Conservation (phyloP, 1,284 basidiomycete species). For the Trametes sp. region DNA sequence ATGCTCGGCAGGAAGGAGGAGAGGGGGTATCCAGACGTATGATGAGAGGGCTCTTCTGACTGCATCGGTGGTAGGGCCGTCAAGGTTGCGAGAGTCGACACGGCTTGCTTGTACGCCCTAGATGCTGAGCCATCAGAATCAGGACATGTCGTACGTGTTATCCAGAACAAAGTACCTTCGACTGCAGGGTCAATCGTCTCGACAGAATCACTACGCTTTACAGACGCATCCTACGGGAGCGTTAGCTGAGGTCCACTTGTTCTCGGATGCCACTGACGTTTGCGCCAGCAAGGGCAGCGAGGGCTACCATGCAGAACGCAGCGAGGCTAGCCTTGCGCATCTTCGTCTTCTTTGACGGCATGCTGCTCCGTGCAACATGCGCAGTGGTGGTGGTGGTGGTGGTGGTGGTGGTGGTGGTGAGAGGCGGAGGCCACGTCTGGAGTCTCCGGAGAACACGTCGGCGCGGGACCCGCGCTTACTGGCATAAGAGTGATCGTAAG, state of each 20-base stretch:
- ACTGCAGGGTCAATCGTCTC: constrained; percentile 34
- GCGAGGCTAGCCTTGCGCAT: constrained; percentile 40
- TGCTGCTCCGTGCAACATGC: background rate
- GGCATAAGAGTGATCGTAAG: background rate
- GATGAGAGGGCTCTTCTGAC: constrained; percentile 57
- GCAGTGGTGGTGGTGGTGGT: background rate
- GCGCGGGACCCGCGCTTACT: background rate
- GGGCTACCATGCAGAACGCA: constrained; percentile 39
- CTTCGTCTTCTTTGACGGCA: constrained; percentile 18
- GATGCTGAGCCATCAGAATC: constrained; percentile 52
- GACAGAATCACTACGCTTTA: constrained; percentile 8
- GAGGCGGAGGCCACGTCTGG: background rate
- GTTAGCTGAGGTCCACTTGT: background rate
- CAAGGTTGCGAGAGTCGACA: constrained; percentile 66
- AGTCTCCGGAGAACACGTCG: too few relatives aligned
- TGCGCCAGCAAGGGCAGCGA: constrained; percentile 35
- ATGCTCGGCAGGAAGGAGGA: constrained; percentile 69
- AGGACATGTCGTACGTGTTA: constrained; percentile 15
- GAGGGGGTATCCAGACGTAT: constrained; percentile 59
- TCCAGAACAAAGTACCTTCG: constrained; percentile 33
- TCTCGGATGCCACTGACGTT: constrained; percentile 13
- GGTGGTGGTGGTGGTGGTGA: background rate
- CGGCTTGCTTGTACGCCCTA: constrained; percentile 75
- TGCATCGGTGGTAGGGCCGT: constrained; percentile 63
- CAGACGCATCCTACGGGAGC: constrained; percentile 14